Evolutionary conservation across 257 asterid species (phyloP), one percentile per base, ranked within the genome.

Genomic region (Knoxia roxburghii): DNA sequence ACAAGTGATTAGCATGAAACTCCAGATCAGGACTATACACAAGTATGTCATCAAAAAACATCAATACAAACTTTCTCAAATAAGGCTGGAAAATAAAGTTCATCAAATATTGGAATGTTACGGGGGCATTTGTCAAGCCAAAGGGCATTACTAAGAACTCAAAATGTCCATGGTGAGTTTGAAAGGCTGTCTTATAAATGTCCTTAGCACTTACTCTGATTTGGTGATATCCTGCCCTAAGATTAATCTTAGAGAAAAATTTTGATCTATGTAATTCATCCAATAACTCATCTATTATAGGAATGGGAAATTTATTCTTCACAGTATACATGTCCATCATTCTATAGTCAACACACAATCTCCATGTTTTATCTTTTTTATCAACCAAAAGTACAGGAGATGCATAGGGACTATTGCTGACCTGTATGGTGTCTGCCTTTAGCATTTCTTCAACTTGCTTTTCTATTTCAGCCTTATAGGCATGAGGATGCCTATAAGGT

Each of bases 391-490:
- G 4, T 0, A 63, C 39, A 0, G 55, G 68, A 0, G 54, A 63
- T 0, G 54, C 30, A 24, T 9, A 63, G 0, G 39, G 39, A 13
- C 40, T 41, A 0, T 13, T 9, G 17, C 54, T 26, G 0, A 2
- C 13, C 2, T 13, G 52, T 0, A 43, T 43, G 0, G 23, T 18
- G 0, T 20, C 7, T 1, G 0, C 5, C 6, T 5, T 0, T 0
- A 41, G 21, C 54, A 62, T 40, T 2, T 63, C 23, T 0, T 1
- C 0, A 2, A 29, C 49, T 2, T 7, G 24, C 1, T 1, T 2
- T 7, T 57, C 62, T 0, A 30, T 57, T 8, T 30, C 41, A 6
- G 2, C 5, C 14, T 43, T 41, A 0, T 26, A 30, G 0, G 23
- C 9, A 1, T 63, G 54, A 0, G 55, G 15, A 2, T 43, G 24